These are phyloP conservation scores for Trichoderma afroharzianum DNA, from an alignment of 2,329 filamentous ascomycete species.

Conservation along the genomic window DNA sequence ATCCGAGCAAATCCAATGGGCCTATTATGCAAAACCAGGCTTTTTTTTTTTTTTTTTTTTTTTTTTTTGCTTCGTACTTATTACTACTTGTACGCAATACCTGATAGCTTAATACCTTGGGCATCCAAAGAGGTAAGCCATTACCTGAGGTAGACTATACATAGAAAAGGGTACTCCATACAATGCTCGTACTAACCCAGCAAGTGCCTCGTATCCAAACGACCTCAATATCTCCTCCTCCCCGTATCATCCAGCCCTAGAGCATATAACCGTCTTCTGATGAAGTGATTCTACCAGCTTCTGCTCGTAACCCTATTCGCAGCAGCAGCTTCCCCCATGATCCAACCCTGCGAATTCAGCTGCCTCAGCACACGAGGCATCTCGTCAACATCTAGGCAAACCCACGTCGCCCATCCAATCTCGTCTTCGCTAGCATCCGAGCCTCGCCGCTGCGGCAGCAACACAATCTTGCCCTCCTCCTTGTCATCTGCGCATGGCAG, in stretches of 20 bases:
- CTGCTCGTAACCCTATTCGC: not conserved
- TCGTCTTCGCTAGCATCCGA: not conserved
- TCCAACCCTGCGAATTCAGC: not conserved
- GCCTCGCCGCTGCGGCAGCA: not conserved
- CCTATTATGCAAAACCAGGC: not conserved
- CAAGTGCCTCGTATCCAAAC: not conserved
- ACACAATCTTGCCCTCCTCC: conserved; percentile 7
- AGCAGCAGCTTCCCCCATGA: not conserved
- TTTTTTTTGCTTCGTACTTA: not conserved
- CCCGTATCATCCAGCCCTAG: not conserved
- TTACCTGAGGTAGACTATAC: not conserved
- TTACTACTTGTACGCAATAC: not conserved
- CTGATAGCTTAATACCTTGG: not conserved
- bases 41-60: not conserved
- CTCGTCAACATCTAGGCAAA: not conserved
- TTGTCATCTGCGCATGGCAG: not conserved
- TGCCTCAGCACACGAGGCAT: not conserved
- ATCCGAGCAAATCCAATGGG: not conserved
- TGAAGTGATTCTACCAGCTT: not conserved
- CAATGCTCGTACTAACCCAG: not conserved
- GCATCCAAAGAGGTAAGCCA: not conserved
- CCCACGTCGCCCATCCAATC: not conserved
- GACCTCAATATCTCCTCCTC: not conserved
- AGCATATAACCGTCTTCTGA: too few relatives aligned
- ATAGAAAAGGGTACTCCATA: not conserved